Conservation (phyloP, 2,329 filamentous ascomycete genomes). For the Fusarium gaditjirri region DNA sequence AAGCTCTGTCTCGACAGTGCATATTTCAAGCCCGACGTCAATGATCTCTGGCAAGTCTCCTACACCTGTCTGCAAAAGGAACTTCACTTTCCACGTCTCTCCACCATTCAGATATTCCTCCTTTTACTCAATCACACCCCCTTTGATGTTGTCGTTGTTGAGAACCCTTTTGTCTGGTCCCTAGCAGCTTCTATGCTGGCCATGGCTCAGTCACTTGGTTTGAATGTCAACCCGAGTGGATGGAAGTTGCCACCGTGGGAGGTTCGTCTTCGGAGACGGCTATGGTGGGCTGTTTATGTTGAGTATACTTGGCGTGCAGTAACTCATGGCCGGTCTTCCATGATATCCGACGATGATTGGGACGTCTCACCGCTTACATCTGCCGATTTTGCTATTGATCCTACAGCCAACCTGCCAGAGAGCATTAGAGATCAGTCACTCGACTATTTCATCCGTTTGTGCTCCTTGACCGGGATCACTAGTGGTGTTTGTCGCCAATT, state of each 20-base stretch:
- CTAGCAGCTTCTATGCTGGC: background rate
- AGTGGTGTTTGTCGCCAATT: background rate
- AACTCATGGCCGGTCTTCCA: background rate
- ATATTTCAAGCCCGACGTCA: background rate
- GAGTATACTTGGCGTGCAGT: constrained; percentile 10
- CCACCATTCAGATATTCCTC: background rate
- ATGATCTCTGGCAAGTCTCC: background rate
- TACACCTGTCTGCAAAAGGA: background rate
- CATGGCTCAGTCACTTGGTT: background rate
- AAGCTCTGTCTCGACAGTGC: constrained; percentile 9
- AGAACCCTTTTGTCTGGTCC: background rate
- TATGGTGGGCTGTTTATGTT: constrained; percentile 4
- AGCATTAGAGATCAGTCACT: background rate
- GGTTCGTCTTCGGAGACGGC: background rate
- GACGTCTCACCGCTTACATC: background rate
- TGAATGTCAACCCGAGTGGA: background rate
- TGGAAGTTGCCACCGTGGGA: constrained; percentile 2
- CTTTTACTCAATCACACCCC: background rate
- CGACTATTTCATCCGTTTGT: background rate
- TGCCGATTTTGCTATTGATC: background rate
- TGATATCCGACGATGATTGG: background rate
- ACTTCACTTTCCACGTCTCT: background rate
- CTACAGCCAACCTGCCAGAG: background rate
- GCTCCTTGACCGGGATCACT: background rate
- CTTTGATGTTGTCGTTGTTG: background rate